Evolutionary conservation across 2,329 filamentous ascomycete genomes (phyloP).

Genomic region (Verticillium klebahnii): DNA sequence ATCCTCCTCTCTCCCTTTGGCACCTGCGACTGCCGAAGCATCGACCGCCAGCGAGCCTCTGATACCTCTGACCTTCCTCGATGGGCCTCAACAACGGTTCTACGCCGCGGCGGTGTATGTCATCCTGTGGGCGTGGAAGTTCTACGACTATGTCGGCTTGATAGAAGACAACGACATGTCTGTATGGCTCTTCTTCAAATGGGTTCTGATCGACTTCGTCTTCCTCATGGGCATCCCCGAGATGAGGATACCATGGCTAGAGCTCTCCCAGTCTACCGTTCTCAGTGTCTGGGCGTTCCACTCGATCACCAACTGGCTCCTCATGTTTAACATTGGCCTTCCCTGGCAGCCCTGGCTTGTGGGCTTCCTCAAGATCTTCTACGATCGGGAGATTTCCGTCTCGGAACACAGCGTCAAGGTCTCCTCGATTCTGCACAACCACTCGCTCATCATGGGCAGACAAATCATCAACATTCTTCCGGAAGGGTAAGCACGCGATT

Average conservation of each 20-base stretch:
- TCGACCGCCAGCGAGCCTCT: slow-evolving; percentile 49
- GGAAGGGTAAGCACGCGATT: slow-evolving; percentile 60
- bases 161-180: slow-evolving; percentile 80
- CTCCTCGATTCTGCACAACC: slow-evolving; percentile 81
- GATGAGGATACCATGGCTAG: slow-evolving; percentile 91
- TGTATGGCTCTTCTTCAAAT: slow-evolving; percentile 90
- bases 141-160: slow-evolving; percentile 79
- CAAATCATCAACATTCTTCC: slow-evolving; percentile 97
- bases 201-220: slow-evolving; percentile 78
- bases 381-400: slow-evolving; percentile 88
- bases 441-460: slow-evolving; percentile 89
- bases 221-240: slow-evolving; percentile 86
- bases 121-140: slow-evolving; percentile 71
- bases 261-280: slow-evolving; percentile 75
- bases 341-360: slow-evolving; percentile 71
- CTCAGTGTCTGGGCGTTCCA: slow-evolving; percentile 68
- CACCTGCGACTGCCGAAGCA: slow-evolving; percentile 34
- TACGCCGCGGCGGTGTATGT: slow-evolving; percentile 80
- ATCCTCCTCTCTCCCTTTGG: slow-evolving; percentile 35
- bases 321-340: slow-evolving; percentile 89
- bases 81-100: slow-evolving; percentile 85
- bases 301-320: slow-evolving; percentile 69
- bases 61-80: slow-evolving; percentile 76
- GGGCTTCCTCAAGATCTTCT: slow-evolving; percentile 73
- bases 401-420: slow-evolving; percentile 92